A percentile compares a stretch with the other conserved stretches of the same genome.
phyloP scores from a whole-genome alignment of 495 filamentous ascomycete species.

The Neurospora intermedia region DNA sequence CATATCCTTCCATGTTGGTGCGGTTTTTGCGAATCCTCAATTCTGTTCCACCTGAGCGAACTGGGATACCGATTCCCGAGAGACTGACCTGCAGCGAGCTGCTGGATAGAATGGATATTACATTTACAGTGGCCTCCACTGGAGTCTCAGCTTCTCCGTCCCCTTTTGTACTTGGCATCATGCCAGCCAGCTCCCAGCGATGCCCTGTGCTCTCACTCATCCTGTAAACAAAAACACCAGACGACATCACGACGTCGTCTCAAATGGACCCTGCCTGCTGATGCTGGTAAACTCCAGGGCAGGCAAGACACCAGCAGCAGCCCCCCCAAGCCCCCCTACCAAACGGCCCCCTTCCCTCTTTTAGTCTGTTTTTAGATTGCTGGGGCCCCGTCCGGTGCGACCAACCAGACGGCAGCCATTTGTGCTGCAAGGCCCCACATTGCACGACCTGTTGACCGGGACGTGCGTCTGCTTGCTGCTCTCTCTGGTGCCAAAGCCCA shows the following conservation, averaged over 20 bases:
- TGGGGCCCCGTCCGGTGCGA: slow-evolving; percentile 6
- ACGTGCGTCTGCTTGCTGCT: neutral
- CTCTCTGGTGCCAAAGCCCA: slow-evolving; percentile 2
- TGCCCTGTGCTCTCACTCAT: neutral
- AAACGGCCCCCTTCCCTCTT: slow-evolving; percentile 5
- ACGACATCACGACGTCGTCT: neutral
- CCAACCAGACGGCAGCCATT: slow-evolving; percentile 18
- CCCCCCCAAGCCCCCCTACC: neutral
- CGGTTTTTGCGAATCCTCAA: neutral
- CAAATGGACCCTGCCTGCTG: neutral
- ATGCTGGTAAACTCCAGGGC: neutral
- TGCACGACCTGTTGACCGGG: slow-evolving; percentile 1
- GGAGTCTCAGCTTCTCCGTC: neutral
- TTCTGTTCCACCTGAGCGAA: neutral
- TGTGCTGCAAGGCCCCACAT: slow-evolving; percentile 6
- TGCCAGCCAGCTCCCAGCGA: neutral
- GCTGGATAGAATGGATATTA: neutral
- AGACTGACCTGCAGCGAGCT: neutral
- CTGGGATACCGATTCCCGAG: neutral
- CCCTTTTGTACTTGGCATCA: neutral
- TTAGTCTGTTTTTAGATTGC: slow-evolving; percentile 19
- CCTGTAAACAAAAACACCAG: neutral
- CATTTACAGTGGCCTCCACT: neutral
- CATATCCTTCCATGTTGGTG: neutral
- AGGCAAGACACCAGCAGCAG: neutral